Evolutionary conservation across 129 eudicot genomes (phyloP), one percentile per base, ranked within the genome.

Genomic region (sunflower (Helianthus annuus)): DNA sequence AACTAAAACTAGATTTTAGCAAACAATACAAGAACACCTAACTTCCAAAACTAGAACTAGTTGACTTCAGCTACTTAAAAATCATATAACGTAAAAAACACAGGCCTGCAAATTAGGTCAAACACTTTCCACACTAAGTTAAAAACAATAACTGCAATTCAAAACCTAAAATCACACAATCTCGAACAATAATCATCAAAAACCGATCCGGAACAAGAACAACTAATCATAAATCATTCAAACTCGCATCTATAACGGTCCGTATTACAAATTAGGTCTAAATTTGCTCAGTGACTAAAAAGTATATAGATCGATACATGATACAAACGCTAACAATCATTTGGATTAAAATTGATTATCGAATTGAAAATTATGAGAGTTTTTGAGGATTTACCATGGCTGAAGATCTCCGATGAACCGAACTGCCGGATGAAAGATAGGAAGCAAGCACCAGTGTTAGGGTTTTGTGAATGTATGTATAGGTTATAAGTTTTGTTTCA

Each of bases 381-480:
- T 64, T 64, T 22, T 12, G 48, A 7, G 67, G 10, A n/a, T 13
- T 42, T 71, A 75, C 73, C 79, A 75, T 75, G 67, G 73, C 45
- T 75, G 40, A 48, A 66, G 59, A 66, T 65, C 67, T 66, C 57
- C 32, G 73, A 13, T 40, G 79, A 66, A 66, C 79, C 19, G 24
- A n/a, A 15, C 46, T 29, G 73, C 59, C 38, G 45, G 7, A 39
- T 39, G 58, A 40, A 46, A 55, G 39, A 53, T 22, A 10, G 5
- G 72, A 54, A 66, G 36, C 73, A 75, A 66, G 36, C 73, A 75
- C 38, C 57, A 27, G 48, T 4, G 1, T 42, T 55, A 66, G 79
- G 79, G 74, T 66, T 75, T 66, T 60, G 66, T 67, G 3, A 13
- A 38, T 39, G 42, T 38, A 38, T 38, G 7, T 7, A 38, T 57